Percentiles rank a stretch among this genome's conserved stretches.
These are phyloP conservation scores for Glaciozyma antarctica DNA, from an alignment of 768 basidiomycete genomes.

Conservation along the genomic window DNA sequence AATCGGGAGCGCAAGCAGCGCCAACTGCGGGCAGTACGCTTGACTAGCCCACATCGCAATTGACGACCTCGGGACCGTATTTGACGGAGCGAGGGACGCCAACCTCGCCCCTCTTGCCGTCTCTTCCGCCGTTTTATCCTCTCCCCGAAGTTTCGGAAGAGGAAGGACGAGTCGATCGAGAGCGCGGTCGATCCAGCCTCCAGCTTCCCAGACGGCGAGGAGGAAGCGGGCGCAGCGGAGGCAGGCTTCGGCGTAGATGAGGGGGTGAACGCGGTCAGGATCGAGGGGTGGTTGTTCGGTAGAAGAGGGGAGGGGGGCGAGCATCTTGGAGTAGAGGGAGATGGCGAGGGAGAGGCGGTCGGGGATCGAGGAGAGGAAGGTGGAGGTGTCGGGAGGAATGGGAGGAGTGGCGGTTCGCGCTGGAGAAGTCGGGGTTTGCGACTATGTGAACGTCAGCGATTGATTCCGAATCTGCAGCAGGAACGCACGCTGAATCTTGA, in stretches of 20 bases:
- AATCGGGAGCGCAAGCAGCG: constrained; percentile 67
- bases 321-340: constrained; percentile 29
- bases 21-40: constrained; percentile 40
- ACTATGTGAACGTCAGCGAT: constrained; percentile 37
- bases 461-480: neutral
- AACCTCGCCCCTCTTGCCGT: constrained; percentile 6
- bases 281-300: constrained; percentile 51
- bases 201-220: constrained; percentile 48
- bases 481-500: neutral
- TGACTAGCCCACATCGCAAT: constrained; percentile 19
- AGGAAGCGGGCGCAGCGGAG: constrained; percentile 65
- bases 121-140: constrained; percentile 48
- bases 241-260: constrained; percentile 57
- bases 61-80: constrained; percentile 24
- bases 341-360: constrained; percentile 29
- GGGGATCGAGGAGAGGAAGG: constrained; percentile 32
- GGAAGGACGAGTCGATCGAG: constrained; percentile 72
- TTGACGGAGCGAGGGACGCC: constrained; percentile 17
- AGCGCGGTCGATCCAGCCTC: constrained; percentile 66
- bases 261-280: constrained; percentile 44
- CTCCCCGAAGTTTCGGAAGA: constrained; percentile 44
- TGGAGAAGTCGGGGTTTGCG: constrained; percentile 41
- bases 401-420: constrained; percentile 27
- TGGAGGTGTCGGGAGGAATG: constrained; percentile 17
- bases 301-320: constrained; percentile 12